These are phyloP conservation scores for Aspergillus melleus DNA, from an alignment of 2,329 filamentous ascomycete species.

Conservation along the genomic window DNA sequence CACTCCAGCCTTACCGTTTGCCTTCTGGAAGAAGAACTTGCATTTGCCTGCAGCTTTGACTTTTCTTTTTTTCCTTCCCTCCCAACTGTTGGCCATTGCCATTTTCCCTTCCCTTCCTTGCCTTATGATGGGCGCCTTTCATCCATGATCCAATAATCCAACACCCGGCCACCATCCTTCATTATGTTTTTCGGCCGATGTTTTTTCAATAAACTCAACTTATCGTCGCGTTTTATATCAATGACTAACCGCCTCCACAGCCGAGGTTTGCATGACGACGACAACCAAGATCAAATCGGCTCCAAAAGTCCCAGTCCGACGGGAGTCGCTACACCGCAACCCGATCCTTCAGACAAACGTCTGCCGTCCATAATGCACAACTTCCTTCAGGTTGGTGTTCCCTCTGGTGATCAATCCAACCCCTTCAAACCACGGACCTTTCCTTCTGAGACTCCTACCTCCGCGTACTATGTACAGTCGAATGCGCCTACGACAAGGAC, in stretches of 20 bases:
- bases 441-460: constrained; percentile 31
- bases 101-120: background rate
- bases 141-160: background rate
- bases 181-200: constrained; percentile 10
- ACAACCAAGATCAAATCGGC: constrained; percentile 53
- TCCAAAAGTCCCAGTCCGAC: constrained; percentile 82
- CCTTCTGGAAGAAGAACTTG: constrained; percentile 3
- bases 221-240: background rate
- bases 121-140: background rate
- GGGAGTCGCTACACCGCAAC: constrained; percentile 87
- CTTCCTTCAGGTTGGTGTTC: constrained; percentile 99
- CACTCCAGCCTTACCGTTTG: constrained; percentile 6
- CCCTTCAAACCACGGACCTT: constrained; percentile 41
- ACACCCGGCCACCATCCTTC: background rate
- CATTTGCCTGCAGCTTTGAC: constrained; percentile 3
- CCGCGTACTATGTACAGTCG: constrained; percentile 26
- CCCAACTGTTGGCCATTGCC: background rate
- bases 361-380: constrained; percentile 90
- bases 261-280: constrained; percentile 41
- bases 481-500: constrained; percentile 24
- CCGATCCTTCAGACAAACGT: constrained; percentile 91
- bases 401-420: constrained; percentile 67
- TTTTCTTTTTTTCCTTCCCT: background rate
- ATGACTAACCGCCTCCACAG: constrained; percentile 30
- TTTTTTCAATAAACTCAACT: constrained; percentile 5